Conservation (phyloP, 148 eudicot genomes). For the Diospyros lotus region DNA sequence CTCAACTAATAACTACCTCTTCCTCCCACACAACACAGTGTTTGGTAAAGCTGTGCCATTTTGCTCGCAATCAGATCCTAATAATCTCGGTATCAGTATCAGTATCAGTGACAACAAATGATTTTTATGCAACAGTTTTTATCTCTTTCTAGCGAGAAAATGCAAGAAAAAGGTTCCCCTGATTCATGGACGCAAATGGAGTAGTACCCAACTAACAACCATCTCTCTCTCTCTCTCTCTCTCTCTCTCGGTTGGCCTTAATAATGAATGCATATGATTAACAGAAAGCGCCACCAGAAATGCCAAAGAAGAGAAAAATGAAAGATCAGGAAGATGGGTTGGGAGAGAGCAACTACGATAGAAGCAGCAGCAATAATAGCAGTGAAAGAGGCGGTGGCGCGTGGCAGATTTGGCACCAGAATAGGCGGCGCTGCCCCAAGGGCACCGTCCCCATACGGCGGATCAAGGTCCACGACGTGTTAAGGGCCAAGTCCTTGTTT, state of each 20-base stretch:
- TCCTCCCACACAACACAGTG: not conserved
- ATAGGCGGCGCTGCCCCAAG: slow-evolving; percentile 65
- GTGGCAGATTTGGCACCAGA: slow-evolving; percentile 88
- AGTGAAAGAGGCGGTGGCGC: slow-evolving; percentile 19
- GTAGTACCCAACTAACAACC: slow-evolving; percentile 12
- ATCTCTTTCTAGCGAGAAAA: slow-evolving; percentile 9
- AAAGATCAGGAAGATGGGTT: not conserved
- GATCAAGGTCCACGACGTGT: slow-evolving; percentile 64
- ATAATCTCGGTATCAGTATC: too few relatives aligned
- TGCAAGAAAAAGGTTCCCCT: slow-evolving; percentile 10
- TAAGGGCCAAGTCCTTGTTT: slow-evolving; percentile 85
- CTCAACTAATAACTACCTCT: not conserved
- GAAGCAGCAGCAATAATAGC: slow-evolving; percentile 18
- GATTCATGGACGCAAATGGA: slow-evolving; percentile 1
- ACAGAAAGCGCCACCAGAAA: slow-evolving; percentile 63
- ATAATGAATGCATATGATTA: slow-evolving; percentile 1
- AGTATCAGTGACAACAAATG: too few relatives aligned
- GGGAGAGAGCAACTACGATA: slow-evolving; percentile 11
- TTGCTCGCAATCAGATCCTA: too few relatives aligned
- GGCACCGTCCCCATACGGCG: slow-evolving; percentile 88
- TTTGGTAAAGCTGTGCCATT: not conserved
- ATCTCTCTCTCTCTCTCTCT: not conserved
- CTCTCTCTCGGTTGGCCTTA: not conserved
- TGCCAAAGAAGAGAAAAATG: slow-evolving; percentile 41
- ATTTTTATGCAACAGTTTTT: too few relatives aligned